Base-by-base conservation (phyloP, 371 early-diverging fungal genomes). In the Mortierella polycephala region DNA sequence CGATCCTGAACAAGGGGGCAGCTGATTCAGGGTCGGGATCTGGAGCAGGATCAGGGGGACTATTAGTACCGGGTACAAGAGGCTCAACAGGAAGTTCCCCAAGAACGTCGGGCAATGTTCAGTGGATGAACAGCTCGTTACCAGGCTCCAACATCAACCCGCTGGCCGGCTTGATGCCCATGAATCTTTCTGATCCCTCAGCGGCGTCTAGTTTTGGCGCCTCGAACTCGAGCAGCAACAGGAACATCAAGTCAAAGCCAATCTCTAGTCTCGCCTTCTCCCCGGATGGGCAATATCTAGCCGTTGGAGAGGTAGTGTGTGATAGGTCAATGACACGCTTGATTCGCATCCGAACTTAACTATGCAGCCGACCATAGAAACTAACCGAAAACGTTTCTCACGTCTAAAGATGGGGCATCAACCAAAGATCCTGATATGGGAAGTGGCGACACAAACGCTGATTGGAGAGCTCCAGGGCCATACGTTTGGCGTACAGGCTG, bases 181-280 rank as follows among this genome's bases (percentile, higher is more conserved):
- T 72, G 66, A 21, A 50, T 16, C 20, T 69, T 20, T 49, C 62
- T 7, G 75, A 68, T 12, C 56, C 69, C 1, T 57, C 60, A 9
- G 60, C 41, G 13, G 20, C 73, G 0, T 71, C 67, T 14, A 59
- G 59, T 20, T 58, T 64, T 52, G 75, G 69, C 16, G 30, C 60
- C 37, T 60, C 67, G 16, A 67, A 64, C 14, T 71, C 71, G 11
- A 82, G 70, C 42, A 66, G 71, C 56, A 71, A 74, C 58, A 88
- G 83, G 42, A 82, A 81, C 45, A 75, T 76, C 60, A 86, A 88
- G 62, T 88, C 87, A 40, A 94, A 93, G 71, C 83, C 92, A 2
- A 86, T 94, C 49, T 89, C 94, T 42, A 92, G 94, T 60, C 74
- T 95, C 41, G 86, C 93, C 2, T 93, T 93, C 64, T 92, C 94